These are phyloP conservation scores for Metschnikowia sp. DNA, from an alignment of 805 yeast species.

Conservation along the genomic window DNA sequence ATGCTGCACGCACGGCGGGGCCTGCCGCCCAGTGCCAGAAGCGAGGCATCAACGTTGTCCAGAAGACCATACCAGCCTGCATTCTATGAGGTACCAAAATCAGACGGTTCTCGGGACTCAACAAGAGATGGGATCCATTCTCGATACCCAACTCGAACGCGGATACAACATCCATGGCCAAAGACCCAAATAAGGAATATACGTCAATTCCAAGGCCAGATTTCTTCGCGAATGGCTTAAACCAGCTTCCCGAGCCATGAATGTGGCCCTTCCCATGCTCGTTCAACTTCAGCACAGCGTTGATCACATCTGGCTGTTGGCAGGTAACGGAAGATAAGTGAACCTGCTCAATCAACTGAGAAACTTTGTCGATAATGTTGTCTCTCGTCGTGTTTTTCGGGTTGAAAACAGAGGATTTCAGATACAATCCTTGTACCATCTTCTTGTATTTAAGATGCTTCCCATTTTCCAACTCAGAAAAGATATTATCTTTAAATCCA, in stretches of 20 bases:
- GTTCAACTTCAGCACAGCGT: conserved; percentile 30
- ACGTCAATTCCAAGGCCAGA: conserved; percentile 48
- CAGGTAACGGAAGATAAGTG: conserved; percentile 29
- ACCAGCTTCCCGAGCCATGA: conserved; percentile 27
- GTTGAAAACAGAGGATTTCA: conserved; percentile 32
- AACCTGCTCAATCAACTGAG: conserved; percentile 26
- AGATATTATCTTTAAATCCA: conserved; percentile 52
- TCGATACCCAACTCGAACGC: conserved; percentile 55
- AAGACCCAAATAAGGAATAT: conserved; percentile 57
- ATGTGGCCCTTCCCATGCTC: conserved; percentile 34
- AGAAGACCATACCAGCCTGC: conserved; percentile 60
- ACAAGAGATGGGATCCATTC: conserved; percentile 44
- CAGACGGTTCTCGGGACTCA: conserved; percentile 36
- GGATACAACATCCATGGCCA: conserved; percentile 70
- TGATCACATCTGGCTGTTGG: conserved; percentile 30
- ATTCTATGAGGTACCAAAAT: conserved; percentile 42
- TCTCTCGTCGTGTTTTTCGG: conserved; percentile 27
- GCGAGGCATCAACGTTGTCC: conserved; percentile 58
- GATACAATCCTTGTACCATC: conserved; percentile 30
- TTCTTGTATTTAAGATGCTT: conserved; percentile 27
- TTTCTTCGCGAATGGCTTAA: conserved; percentile 18
- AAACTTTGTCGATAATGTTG: conserved; percentile 25
- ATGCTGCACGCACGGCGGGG: conserved; percentile 33
- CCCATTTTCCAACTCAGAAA: conserved; percentile 50
- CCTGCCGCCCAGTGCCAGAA: conserved; percentile 51